These are phyloP conservation scores for Ogataea dorogensis DNA, from an alignment of 805 yeast species.

Conservation along the genomic window DNA sequence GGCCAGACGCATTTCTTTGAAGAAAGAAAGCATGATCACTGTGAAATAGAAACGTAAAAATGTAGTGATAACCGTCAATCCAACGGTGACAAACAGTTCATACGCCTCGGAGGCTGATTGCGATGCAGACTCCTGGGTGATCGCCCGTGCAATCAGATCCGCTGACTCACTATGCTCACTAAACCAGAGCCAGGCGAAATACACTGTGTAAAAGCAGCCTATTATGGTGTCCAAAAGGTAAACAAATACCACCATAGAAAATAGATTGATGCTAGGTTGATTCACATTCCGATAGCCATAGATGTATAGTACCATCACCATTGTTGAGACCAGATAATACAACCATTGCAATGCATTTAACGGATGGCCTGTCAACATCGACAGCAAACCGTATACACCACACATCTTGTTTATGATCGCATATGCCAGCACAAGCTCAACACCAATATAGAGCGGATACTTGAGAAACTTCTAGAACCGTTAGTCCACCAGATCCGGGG, in stretches of 20 bases:
- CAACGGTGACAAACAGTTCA: slow-evolving; percentile 57
- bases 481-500: slow-evolving; percentile 3
- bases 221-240: slow-evolving; percentile 66
- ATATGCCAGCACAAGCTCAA: slow-evolving; percentile 72
- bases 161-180: slow-evolving; percentile 18
- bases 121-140: slow-evolving; percentile 30
- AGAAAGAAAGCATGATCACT: slow-evolving; percentile 56
- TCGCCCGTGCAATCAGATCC: slow-evolving; percentile 6
- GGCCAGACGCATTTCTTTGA: slow-evolving; percentile 51
- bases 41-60: slow-evolving; percentile 58
- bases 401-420: slow-evolving; percentile 85
- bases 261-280: slow-evolving; percentile 55
- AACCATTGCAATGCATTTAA: slow-evolving; percentile 80
- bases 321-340: slow-evolving; percentile 63
- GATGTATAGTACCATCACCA: slow-evolving; percentile 62
- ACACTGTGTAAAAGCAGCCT: slow-evolving; percentile 67
- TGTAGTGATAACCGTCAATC: slow-evolving; percentile 48
- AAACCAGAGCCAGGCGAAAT: slow-evolving; percentile 79
- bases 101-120: slow-evolving; percentile 64
- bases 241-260: slow-evolving; percentile 60
- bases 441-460: slow-evolving; percentile 83
- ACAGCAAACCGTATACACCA: slow-evolving; percentile 82
- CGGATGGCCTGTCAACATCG: slow-evolving; percentile 88
- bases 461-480: slow-evolving; percentile 11
- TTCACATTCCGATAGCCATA: slow-evolving; percentile 53